Conservation (phyloP, 495 filamentous ascomycete genomes). For the Hyaloscypha bicolor region DNA sequence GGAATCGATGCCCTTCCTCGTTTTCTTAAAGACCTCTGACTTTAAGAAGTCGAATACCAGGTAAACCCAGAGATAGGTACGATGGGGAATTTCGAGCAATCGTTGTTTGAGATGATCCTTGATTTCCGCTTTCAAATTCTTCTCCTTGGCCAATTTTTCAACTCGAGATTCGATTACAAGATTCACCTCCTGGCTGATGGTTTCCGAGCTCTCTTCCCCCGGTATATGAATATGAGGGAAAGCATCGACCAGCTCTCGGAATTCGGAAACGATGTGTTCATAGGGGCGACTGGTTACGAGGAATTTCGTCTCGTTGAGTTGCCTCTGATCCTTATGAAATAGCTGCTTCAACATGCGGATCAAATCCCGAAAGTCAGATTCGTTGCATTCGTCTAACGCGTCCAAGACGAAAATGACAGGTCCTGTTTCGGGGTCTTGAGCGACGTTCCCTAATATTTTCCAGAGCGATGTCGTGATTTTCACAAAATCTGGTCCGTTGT, state of each 20-base stretch:
- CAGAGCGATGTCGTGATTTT: conserved; percentile 1
- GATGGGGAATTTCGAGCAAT: conserved; percentile 19
- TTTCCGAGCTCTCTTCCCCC: conserved; percentile 41
- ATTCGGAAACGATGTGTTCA: conserved; percentile 38
- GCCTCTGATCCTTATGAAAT: background rate
- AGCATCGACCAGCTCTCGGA: conserved; percentile 32
- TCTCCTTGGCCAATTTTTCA: background rate
- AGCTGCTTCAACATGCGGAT: conserved; percentile 10
- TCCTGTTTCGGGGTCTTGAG: conserved; percentile 39
- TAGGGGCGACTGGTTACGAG: conserved; percentile 54
- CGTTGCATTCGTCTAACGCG: conserved; percentile 47
- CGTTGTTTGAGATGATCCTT: conserved; percentile 24
- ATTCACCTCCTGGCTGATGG: conserved; percentile 35
- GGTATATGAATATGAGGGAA: conserved; percentile 35
- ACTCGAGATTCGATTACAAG: conserved; percentile 15
- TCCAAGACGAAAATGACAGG: conserved; percentile 53
- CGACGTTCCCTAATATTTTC: conserved; percentile 32
- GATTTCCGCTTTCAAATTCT: conserved; percentile 10
- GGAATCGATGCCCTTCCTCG: background rate
- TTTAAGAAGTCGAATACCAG: conserved; percentile 26
- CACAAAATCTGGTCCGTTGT: background rate
- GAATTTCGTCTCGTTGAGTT: conserved; percentile 44
- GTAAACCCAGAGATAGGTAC: conserved; percentile 32
- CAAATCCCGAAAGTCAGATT: conserved; percentile 12
- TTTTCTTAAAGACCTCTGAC: background rate